Conservation (phyloP, 2,329 filamentous ascomycete species). For the Hymenoscyphus repandus region DNA sequence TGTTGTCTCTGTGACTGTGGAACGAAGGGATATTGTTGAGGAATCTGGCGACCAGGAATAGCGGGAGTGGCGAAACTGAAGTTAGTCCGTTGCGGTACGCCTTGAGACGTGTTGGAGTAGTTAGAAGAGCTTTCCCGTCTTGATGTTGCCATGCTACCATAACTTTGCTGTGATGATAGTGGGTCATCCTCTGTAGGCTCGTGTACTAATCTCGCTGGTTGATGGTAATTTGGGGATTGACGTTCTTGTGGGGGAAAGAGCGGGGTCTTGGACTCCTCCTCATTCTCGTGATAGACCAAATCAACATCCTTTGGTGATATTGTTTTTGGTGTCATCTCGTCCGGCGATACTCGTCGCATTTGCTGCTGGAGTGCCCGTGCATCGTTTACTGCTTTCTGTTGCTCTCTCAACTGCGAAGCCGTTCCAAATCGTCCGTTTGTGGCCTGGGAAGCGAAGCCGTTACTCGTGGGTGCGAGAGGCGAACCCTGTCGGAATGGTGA, state of each 20-base stretch:
- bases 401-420: conserved; percentile 55
- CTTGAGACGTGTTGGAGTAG: conserved; percentile 29
- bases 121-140: conserved; percentile 34
- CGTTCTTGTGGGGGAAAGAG: conserved; percentile 61
- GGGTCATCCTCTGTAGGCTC: conserved; percentile 32
- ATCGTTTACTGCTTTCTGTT: conserved; percentile 56
- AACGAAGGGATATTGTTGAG: conserved; percentile 32
- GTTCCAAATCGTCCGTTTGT: conserved; percentile 43
- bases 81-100: conserved; percentile 27
- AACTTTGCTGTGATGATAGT: conserved; percentile 35
- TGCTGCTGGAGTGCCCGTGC: conserved; percentile 38
- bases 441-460: conserved; percentile 33
- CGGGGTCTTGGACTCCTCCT: conserved; percentile 64
- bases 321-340: conserved; percentile 62
- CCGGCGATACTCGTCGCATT: conserved; percentile 34
- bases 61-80: conserved; percentile 42
- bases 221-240: conserved; percentile 35
- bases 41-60: conserved; percentile 27
- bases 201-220: conserved; percentile 22
- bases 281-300: conserved; percentile 74
- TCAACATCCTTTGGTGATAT: conserved; percentile 93
- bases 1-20: conserved; percentile 22
- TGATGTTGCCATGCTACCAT: conserved; percentile 37
- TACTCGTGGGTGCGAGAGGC: conserved; percentile 45
- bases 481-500: conserved; percentile 79